Evolutionary conservation across 805 yeast genomes (phyloP).

Genomic region (Candida andamanensis): DNA sequence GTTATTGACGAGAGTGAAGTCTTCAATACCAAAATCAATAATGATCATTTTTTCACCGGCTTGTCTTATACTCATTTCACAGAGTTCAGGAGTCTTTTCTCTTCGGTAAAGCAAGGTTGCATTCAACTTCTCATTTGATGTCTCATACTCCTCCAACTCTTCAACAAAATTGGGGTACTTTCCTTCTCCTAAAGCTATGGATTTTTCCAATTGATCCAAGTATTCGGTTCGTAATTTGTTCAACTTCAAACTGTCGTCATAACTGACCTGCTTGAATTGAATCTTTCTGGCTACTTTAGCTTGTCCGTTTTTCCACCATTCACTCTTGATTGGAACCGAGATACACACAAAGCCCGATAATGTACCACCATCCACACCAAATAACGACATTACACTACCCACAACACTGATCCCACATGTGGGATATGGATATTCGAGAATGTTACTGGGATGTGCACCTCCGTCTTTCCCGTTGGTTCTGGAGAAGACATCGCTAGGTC

Average conservation of each 20-base stretch:
- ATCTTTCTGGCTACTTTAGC: conserved; percentile 88
- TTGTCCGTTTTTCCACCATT: conserved; percentile 98
- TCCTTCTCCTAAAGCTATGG: conserved; percentile 59
- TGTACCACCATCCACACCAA: conserved; percentile 96
- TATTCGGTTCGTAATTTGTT: conserved; percentile 6
- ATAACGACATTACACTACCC: conserved; percentile 95
- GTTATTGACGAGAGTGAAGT: conserved; percentile 23
- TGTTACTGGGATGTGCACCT: conserved; percentile 95
- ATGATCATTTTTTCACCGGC: conserved; percentile 28
- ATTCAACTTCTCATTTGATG: conserved; percentile 2
- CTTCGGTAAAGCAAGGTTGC: conserved; percentile 8
- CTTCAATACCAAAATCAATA: conserved; percentile 23
- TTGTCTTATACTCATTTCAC: conserved; percentile 17
- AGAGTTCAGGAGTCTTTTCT: conserved; percentile 5
- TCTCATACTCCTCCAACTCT: conserved; percentile 9
- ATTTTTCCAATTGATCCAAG: conserved; percentile 4
- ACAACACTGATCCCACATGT: conserved; percentile 95
- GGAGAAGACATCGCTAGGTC: conserved; percentile 98
- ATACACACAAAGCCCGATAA: conserved; percentile 96
- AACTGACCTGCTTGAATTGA: conserved; percentile 64
- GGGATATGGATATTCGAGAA: conserved; percentile 95
- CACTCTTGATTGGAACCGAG: conserved; percentile 91
- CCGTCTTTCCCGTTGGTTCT: conserved; percentile 95
- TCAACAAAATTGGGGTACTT: conserved; percentile 7
- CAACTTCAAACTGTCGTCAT: conserved; percentile 7